Evolutionary conservation across 2,329 filamentous ascomycete genomes (phyloP).

Genomic region (Nigrospora sphaerica): DNA sequence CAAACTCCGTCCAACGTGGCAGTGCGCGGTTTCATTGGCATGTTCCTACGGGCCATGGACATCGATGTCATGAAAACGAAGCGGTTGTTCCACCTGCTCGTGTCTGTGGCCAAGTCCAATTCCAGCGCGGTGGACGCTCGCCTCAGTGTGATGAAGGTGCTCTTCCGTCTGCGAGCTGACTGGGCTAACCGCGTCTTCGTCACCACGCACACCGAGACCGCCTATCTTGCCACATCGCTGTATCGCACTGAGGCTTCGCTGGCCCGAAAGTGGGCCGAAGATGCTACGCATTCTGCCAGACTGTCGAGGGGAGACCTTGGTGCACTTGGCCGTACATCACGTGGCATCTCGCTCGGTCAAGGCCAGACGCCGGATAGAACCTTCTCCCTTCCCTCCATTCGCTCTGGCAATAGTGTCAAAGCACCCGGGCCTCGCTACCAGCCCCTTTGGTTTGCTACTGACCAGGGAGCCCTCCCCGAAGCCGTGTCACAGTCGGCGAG

Average conservation of each 20-base stretch:
- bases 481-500: conserved; percentile 37
- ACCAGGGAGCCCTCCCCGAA: conserved; percentile 47
- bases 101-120: conserved; percentile 55
- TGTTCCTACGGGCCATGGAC: conserved; percentile 71
- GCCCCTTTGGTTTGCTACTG: conserved; percentile 52
- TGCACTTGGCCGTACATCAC: conserved; percentile 31
- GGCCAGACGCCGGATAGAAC: conserved; percentile 34
- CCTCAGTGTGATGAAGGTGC: conserved; percentile 65
- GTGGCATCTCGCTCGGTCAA: conserved; percentile 48
- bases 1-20: conserved; percentile 64
- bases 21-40: conserved; percentile 61
- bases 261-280: conserved; percentile 43
- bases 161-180: conserved; percentile 80
- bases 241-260: conserved; percentile 55
- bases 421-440: conserved; percentile 29
- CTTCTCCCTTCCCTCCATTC: conserved; percentile 23
- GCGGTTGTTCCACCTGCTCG: conserved; percentile 53
- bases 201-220: conserved; percentile 61
- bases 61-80: conserved; percentile 57
- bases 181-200: conserved; percentile 72
- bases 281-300: conserved; percentile 37
- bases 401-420: conserved; percentile 34
- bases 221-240: conserved; percentile 64
- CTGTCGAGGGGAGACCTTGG: conserved; percentile 36
- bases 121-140: conserved; percentile 61